Evolutionary conservation across 192 early-diverging fungal species (phyloP), one percentile per base, ranked within the genome.

Genomic region (Cladochytrium replicatum): DNA sequence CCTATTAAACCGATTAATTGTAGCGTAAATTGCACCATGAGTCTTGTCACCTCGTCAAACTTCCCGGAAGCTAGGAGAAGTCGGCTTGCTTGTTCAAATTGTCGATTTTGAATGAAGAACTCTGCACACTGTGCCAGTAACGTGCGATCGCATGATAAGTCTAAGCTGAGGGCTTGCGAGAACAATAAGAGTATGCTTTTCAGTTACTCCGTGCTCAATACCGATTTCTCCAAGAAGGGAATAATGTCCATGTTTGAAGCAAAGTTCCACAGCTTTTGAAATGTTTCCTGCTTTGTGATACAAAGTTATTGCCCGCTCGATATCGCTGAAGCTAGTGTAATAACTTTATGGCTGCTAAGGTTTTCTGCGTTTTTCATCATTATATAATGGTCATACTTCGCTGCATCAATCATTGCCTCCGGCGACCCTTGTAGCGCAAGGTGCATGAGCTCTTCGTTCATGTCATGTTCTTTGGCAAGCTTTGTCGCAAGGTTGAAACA

Each of bases 391-490:
- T 30, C 61, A 13, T 55, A 75, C 63, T 57, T 51, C 5, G 77
- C 77, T 19, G 70, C 77, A 50, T 71, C 67, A 11, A 72, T 9
- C 68, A 74, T 64, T 24, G 51, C 51, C 17, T 69, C 55, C 22
- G 54, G 45, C 0, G 58, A 46, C 19, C 64, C 60, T 39, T 74
- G 65, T 30, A 77, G 46, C 0, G 74, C 77, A 1, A 80, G 47
- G 21, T 68, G 60, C 48, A 71, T 73, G 21, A 78, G 61, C 27
- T 70, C 52, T 15, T 64, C 57, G 23, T 52, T 52, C 32, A 78
- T 51, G 6, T 61, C 57, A 41, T 77, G 42, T 45, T 66, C 63
- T 49, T 72, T 77, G 17, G 77, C 77, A 6, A 80, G 49, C 24
- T 62, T 45, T 17, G 75, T 67, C 17, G 77, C 77, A 48, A 68